phyloP scores from a whole-genome alignment of 345 rosid genomes.

The Cardamine resedifolia region DNA sequence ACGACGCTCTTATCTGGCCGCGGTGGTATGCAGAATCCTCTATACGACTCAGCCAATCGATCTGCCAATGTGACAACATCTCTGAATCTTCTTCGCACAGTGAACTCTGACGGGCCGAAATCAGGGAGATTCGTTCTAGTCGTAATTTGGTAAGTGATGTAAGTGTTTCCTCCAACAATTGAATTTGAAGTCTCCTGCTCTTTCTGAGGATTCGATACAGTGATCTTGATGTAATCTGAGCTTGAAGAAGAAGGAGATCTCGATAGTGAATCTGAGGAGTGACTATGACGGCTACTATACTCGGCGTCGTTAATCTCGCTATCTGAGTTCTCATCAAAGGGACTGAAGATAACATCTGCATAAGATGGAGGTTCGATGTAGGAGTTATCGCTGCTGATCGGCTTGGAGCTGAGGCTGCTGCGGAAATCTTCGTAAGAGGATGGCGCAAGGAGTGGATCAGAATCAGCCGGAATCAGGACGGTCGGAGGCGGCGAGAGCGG shows the following conservation, averaged over 20 bases:
- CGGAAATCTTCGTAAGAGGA: constrained; percentile 38
- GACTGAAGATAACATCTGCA: constrained; percentile 77
- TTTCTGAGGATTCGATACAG: constrained; percentile 81
- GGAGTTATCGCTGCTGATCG: constrained; percentile 42
- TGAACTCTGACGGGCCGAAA: constrained; percentile 60
- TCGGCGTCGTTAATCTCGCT: constrained; percentile 59
- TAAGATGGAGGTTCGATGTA: constrained; percentile 92
- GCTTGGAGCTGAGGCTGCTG: constrained; percentile 40
- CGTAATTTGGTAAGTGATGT: constrained; percentile 74
- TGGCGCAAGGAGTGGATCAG: constrained; percentile 69
- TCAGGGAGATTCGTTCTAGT: constrained; percentile 77
- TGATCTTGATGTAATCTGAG: constrained; percentile 65
- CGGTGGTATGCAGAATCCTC: constrained; percentile 85
- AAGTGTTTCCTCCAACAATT: constrained; percentile 73
- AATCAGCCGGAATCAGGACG: constrained; percentile 50
- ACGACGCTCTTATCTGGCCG: constrained; percentile 92
- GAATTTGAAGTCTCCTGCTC: constrained; percentile 74
- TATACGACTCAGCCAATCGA: constrained; percentile 72
- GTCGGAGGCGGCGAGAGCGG: constrained; percentile 54
- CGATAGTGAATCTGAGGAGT: constrained; percentile 45
- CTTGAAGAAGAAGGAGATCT: constrained; percentile 57
- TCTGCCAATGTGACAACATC: constrained; percentile 82
- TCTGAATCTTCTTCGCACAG: constrained; percentile 75
- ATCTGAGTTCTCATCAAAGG: constrained; percentile 58
- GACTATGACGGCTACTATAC: constrained; percentile 44